Evolutionary conservation across 2,329 filamentous ascomycete species (phyloP), one percentile per base, ranked within the genome.

Genomic region (Arthrocladium fulminans): DNA sequence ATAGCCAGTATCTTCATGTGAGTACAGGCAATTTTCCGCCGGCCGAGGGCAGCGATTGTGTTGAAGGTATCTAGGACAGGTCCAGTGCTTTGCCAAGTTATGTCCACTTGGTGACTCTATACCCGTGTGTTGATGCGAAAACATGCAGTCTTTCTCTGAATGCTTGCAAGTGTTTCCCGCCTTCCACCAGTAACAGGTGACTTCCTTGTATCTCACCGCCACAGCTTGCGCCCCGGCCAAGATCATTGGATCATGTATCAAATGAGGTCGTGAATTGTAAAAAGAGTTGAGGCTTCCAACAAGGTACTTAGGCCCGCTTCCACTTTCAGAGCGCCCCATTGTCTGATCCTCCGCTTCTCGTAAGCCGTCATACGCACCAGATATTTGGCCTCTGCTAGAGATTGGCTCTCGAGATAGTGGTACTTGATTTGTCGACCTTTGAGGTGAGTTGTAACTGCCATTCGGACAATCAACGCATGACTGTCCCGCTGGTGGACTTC

Each of bases 181-280:
- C 17, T 44, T 30, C 52, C 52, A 54, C 8, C 30, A 45, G 19
- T 48, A 49, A 41, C 53, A 55, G 15, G 53, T 54, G 17, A 57
- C 49, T 13, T 47, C 25, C 37, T 57, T 55, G 42, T 57, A 57
- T 13, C 12, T 32, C 30, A 15, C n/a, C 15, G 27, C 23, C 2
- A 17, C 27, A 30, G 3, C 20, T 20, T 29, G 24, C 7, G 41
- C 23, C 6, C 3, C 27, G 3, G 23, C 41, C 15, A 30, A 32
- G 3, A 19, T 13, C 10, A n/a, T 13, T 15, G 24, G 41, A 30
- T 44, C 23, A 5, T 44, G 15, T 34, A 7, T 29, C 19, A 44
- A 24, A 9, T 30, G 25, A 10, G 37, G 9, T 22, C 5, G 6
- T 15, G 32, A 7, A 29, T 13, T 7, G 7, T 29, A 7, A 13